phyloP scores from a whole-genome alignment of 2,329 filamentous ascomycete genomes.

The Reticulascus tulasneorum region DNA sequence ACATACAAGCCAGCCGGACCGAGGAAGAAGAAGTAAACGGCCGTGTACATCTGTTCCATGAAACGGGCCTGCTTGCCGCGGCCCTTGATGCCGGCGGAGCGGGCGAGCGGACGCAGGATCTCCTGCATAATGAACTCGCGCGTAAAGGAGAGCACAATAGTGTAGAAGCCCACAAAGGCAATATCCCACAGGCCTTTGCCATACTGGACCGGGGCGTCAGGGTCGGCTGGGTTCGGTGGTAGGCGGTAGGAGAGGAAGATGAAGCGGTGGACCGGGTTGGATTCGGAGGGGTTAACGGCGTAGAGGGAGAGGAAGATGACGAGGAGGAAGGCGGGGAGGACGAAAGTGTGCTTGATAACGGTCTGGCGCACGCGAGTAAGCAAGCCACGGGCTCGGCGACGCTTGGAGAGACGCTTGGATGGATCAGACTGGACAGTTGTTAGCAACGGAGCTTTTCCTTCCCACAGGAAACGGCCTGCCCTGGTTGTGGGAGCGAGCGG shows the following conservation, averaged over 20 bases:
- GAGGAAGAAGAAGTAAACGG: constrained; percentile 80
- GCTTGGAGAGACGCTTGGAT: constrained; percentile 45
- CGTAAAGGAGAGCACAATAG: constrained; percentile 83
- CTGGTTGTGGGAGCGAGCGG: no score
- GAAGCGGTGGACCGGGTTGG: constrained; percentile 75
- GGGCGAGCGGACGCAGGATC: constrained; percentile 72
- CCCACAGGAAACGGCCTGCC: no score
- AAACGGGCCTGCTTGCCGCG: constrained; percentile 82
- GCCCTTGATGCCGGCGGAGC: constrained; percentile 63
- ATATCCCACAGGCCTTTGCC: constrained; percentile 86
- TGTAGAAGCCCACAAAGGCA: constrained; percentile 86
- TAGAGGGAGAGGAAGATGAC: constrained; percentile 63
- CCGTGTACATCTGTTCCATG: constrained; percentile 96
- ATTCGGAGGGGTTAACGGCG: constrained; percentile 68
- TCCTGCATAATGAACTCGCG: constrained; percentile 96
- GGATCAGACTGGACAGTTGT: constrained; percentile 4
- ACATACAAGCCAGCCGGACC: constrained; percentile 84
- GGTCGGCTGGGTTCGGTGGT: constrained; percentile 40
- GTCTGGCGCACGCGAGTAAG: constrained; percentile 45
- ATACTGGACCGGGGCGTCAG: constrained; percentile 60
- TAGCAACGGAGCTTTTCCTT: no score
- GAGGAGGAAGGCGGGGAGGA: constrained; percentile 65
- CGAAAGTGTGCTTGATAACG: constrained; percentile 58
- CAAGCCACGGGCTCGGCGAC: constrained; percentile 50
- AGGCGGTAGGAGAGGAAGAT: constrained; percentile 88